Evolutionary conservation across 306 rosid genomes (phyloP), one percentile per base, ranked within the genome.

Genomic region (Fragaria nilgerrensis): DNA sequence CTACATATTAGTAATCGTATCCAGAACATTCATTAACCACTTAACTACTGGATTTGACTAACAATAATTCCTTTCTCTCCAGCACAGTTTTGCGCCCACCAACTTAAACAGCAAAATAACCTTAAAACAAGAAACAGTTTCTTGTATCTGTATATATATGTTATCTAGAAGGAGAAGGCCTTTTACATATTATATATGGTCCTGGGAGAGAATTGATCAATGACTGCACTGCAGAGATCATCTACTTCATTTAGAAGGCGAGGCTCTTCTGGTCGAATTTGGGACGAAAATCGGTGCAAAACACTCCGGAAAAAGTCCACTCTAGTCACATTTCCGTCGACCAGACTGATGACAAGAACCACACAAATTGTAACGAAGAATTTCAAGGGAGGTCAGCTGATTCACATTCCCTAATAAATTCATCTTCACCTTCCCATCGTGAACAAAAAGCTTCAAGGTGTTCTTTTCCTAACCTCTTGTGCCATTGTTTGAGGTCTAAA

Each of bases 201-300:
- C 64, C 48, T 36, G n/a, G 52, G 22, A 36, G 3, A 22, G 13
- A 52, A 25, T 6, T 37, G 36, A 73, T 56, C 73, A 47, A 88
- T 88, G 91, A 85, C 77, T 0, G 64, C 92, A 5, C 85, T 93
- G 84, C 90, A 81, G 41, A 89, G 96, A 81, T 93, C 97, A 16
- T 68, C 89, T 0, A 72, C 81, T 50, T 89, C 97, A 15, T 90
- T 93, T 65, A 23, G 96, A 66, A 74, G 96, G 79, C 97, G 87
- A 75, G 97, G 97, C 75, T 93, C 97, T n/a, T 93, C 94, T 0
- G 96, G 97, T 13, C 77, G 78, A 37, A 90, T 89, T 79, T 93
- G 97, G 97, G 82, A 75, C 91, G 73, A 79, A 12, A 87, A 90
- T 52, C 80, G 63, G 0, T 19, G 72, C 17, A 78, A 49, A 32